Evolutionary conservation across 768 basidiomycete species (phyloP), one percentile per base, ranked within the genome.

Genomic region (Pilatotrama ljubarskyi): DNA sequence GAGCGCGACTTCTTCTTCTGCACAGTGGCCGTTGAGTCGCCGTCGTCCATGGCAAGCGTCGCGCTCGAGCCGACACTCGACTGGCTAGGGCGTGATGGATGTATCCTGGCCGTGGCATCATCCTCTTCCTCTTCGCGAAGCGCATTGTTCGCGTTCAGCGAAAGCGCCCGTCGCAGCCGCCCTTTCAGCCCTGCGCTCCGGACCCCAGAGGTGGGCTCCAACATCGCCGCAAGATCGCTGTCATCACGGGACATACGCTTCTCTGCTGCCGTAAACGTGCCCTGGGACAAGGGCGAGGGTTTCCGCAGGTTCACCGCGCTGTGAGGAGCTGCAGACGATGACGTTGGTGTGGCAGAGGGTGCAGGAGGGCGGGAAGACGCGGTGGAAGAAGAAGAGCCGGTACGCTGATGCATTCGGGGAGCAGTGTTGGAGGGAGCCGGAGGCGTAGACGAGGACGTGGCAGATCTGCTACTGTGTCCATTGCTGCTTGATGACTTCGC

Each of bases 221-320:
- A 69, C 76, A 86, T 80, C 46, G 83, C 76, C 0, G 80, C 82
- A 26, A 88, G 76, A 74, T 90, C 87, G 58, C 84, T 87, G 67
- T 91, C 88, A 73, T 90, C 87, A 60, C 83, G 82, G 20, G 90
- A 90, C 82, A 89, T 88, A 52, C 90, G 84, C 67, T 87, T 84
- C 72, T 91, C 89, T 2, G 83, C 73, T 25, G 84, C 83, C 9
- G 84, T 80, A 60, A 80, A 82, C 56, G 75, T 82, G 47, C 83
- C 84, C 70, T 90, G 87, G 18, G 87, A 87, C 25, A 89, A 75
- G 35, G 90, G 89, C 20, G 88, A 89, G 8, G 87, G 87, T 62
- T 72, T 67, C 51, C 70, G 54, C 68, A 73, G 54, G 63, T 71
- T 60, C 60, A 69, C 57, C 37, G 69, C 26, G 61, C 70, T 70